Evolutionary conservation across 345 rosid genomes (phyloP).

Genomic region (Zanthoxylum bungeanum): DNA sequence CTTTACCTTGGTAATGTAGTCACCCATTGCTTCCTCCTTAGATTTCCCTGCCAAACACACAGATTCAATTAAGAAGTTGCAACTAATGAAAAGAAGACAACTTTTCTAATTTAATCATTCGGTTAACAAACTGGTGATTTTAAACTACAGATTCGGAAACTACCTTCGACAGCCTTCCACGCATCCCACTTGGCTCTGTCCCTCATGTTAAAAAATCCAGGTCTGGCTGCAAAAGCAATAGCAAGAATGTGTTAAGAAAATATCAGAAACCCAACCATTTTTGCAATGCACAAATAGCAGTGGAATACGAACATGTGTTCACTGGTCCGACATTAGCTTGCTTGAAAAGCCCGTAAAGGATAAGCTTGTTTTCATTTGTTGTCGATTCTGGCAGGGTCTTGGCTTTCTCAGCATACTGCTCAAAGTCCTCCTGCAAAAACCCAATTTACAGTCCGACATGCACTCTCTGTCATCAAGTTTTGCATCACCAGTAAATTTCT

Average conservation of each 20-base stretch:
- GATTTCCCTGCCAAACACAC: slow-evolving; percentile 47
- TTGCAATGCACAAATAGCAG: neutral
- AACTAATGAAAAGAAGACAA: neutral
- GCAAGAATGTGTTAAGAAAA: neutral
- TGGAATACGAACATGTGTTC: slow-evolving; percentile 48
- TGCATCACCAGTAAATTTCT: no score
- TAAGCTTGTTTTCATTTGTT: slow-evolving; percentile 64
- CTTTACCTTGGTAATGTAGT: slow-evolving; percentile 76
- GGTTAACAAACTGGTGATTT: neutral
- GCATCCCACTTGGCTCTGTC: slow-evolving; percentile 98
- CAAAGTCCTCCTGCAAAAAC: slow-evolving; percentile 65
- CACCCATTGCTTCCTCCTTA: slow-evolving; percentile 67
- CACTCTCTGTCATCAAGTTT: neutral
- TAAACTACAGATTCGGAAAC: neutral
- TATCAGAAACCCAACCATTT: neutral
- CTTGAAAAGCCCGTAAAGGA: slow-evolving; percentile 80
- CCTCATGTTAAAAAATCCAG: slow-evolving; percentile 81
- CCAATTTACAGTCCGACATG: neutral
- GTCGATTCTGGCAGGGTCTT: slow-evolving; percentile 55
- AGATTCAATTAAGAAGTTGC: neutral
- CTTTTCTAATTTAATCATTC: neutral
- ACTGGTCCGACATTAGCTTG: slow-evolving; percentile 83
- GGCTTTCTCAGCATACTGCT: slow-evolving; percentile 64
- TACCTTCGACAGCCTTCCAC: slow-evolving; percentile 96
- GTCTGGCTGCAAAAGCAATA: slow-evolving; percentile 51